Conservation (phyloP, 805 yeast species). For the Candida insectalens region DNA sequence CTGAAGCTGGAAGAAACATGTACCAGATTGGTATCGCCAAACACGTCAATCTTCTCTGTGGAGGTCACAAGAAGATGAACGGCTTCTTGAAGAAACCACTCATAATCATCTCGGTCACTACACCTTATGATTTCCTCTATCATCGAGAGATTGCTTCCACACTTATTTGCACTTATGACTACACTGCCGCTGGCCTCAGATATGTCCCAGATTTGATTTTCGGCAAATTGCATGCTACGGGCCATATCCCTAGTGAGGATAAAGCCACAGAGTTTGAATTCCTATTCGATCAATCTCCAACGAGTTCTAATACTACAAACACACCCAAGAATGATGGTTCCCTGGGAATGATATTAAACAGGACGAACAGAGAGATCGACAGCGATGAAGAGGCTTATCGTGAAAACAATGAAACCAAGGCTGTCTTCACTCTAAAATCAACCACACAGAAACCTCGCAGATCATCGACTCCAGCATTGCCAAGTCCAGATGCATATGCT, state of each 20-base stretch:
- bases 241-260: constrained; percentile 33
- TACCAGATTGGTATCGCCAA: constrained; percentile 54
- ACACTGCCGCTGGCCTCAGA: constrained; percentile 40
- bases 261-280: constrained; percentile 4
- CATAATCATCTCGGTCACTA: constrained; percentile 48
- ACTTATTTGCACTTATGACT: constrained; percentile 53
- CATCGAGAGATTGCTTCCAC: constrained; percentile 45
- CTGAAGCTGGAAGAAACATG: constrained; percentile 51
- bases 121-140: constrained; percentile 53
- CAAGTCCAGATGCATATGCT: not conserved
- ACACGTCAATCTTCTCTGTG: constrained; percentile 45
- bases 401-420: not conserved
- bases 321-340: not conserved
- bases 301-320: not conserved
- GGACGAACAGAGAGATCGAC: not conserved
- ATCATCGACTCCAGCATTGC: not conserved
- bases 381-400: not conserved
- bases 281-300: constrained; percentile 5
- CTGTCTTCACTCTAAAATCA: no score
- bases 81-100: constrained; percentile 36
- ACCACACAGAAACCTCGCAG: no score
- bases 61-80: constrained; percentile 28
- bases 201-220: constrained; percentile 41
- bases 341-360: constrained; percentile 1
- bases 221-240: constrained; percentile 43